These are phyloP conservation scores for Penicillium odoratum DNA, from an alignment of 495 filamentous ascomycete genomes.

Conservation along the genomic window DNA sequence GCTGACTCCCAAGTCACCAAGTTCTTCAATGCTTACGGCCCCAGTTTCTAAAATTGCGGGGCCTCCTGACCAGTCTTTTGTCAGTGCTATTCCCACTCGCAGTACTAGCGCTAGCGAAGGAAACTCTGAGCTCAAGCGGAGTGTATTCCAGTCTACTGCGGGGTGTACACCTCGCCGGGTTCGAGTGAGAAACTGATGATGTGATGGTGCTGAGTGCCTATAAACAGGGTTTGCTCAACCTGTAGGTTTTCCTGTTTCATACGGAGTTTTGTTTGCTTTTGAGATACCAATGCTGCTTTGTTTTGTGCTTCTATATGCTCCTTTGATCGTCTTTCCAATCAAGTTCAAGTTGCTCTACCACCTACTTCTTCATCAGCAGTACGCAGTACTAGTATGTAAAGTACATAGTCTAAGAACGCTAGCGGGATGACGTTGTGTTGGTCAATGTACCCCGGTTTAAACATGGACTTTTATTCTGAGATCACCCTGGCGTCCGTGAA, in stretches of 20 bases:
- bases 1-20: constrained; percentile 41
- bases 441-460: neutral
- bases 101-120: constrained; percentile 5
- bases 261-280: constrained; percentile 6
- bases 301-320: neutral
- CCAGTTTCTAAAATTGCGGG: constrained; percentile 18
- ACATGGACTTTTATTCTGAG: neutral
- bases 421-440: neutral
- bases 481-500: neutral
- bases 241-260: neutral
- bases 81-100: constrained; percentile 28
- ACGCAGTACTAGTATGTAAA: neutral
- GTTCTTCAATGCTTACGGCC: constrained; percentile 21
- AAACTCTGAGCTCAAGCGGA: constrained; percentile 30
- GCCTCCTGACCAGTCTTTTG: constrained; percentile 17
- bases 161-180: constrained; percentile 45
- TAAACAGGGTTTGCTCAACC: neutral
- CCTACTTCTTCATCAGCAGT: neutral
- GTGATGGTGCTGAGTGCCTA: neutral
- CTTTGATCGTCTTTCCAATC: neutral
- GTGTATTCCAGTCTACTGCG: constrained; percentile 35
- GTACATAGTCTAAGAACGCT: neutral
- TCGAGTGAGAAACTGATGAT: constrained; percentile 26
- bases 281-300: constrained; percentile 9
- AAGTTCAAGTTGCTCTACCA: neutral